Percentiles rank a stretch among this genome's conserved stretches.
These are phyloP conservation scores for Cordia subcordata DNA, from an alignment of 257 asterid species.

Conservation along the genomic window DNA sequence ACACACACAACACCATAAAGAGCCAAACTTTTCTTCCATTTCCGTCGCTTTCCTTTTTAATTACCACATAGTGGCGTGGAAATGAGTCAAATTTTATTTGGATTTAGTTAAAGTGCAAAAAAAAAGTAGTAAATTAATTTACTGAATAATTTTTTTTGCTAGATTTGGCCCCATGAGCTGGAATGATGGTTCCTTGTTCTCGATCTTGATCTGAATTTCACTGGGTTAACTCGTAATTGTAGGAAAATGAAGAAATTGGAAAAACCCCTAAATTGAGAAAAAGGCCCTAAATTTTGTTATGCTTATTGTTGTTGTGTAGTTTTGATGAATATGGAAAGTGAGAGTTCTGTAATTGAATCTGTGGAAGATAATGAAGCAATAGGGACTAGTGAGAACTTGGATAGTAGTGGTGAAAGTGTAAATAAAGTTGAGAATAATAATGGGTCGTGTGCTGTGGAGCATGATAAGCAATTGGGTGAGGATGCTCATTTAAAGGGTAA, in stretches of 20 bases:
- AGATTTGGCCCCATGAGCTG: slow-evolving; percentile 41
- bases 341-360: slow-evolving; percentile 32
- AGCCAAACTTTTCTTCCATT: neutral
- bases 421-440: slow-evolving; percentile 21
- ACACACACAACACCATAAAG: neutral
- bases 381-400: slow-evolving; percentile 15
- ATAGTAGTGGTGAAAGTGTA: slow-evolving; percentile 17
- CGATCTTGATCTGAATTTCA: slow-evolving; percentile 61
- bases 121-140: neutral
- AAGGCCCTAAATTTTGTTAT: neutral
- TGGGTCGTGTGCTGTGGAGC: slow-evolving; percentile 23
- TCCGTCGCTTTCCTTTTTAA: slow-evolving; percentile 7
- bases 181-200: slow-evolving; percentile 54
- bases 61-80: neutral
- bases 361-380: slow-evolving; percentile 38
- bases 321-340: slow-evolving; percentile 43
- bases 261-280: neutral
- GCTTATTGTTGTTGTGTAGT: neutral
- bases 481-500: slow-evolving; percentile 19
- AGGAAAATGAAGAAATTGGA: neutral
- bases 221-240: neutral
- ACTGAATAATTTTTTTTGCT: slow-evolving; percentile 5
- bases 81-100: slow-evolving; percentile 4
- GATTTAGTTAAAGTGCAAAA: slow-evolving; percentile 16
- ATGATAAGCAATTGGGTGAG: neutral